Percentiles rank a stretch among this genome's conserved stretches.
These are phyloP conservation scores for Nasturtium officinale DNA, from an alignment of 345 rosid species.

Conservation along the genomic window DNA sequence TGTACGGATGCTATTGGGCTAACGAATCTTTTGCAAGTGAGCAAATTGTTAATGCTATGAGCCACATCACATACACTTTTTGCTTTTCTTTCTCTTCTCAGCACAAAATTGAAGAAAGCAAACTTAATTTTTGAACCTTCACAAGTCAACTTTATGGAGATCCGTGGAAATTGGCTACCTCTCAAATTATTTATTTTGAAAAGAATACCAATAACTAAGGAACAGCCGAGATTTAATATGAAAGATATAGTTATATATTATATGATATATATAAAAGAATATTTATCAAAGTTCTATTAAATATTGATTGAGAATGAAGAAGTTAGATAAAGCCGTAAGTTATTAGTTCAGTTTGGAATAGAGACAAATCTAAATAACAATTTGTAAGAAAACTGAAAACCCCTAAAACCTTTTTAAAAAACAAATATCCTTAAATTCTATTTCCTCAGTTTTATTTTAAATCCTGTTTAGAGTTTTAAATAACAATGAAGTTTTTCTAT, in stretches of 20 bases:
- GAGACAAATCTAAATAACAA: background rate
- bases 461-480: no score
- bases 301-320: background rate
- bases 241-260: background rate
- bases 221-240: background rate
- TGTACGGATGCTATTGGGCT: slow-evolving; percentile 27
- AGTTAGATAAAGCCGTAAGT: background rate
- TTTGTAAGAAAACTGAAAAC: background rate
- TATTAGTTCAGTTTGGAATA: background rate
- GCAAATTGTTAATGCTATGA: slow-evolving; percentile 39
- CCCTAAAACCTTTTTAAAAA: background rate
- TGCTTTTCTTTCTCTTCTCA: background rate
- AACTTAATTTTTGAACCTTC: slow-evolving; percentile 20
- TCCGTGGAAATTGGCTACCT: background rate
- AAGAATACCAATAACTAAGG: background rate
- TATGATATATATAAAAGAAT: background rate
- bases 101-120: background rate
- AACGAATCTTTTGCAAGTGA: slow-evolving; percentile 41
- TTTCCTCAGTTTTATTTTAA: no score
- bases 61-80: slow-evolving; percentile 27
- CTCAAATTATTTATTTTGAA: background rate
- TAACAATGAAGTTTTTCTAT: no score
- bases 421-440: no score
- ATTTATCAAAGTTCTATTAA: background rate
- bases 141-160: slow-evolving; percentile 20